Evolutionary conservation across 345 rosid species (phyloP), one percentile per base, ranked within the genome.

Genomic region (Cardiospermum halicacabum): DNA sequence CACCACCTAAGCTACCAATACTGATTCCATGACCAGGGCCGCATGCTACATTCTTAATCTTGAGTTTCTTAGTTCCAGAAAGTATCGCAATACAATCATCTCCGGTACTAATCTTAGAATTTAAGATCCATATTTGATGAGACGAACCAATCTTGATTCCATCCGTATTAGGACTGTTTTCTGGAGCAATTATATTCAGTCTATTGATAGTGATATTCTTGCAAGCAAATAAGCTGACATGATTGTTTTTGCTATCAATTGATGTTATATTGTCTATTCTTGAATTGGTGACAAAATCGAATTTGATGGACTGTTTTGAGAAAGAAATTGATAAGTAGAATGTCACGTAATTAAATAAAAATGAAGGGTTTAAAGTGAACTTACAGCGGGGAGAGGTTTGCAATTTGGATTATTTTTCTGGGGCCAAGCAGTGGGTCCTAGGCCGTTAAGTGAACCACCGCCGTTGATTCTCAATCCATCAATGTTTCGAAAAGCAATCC

Each of bases 91-190:
- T 66, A 58, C 91, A 88, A 28, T 88, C 91, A 18, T 85, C 94
- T 12, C 94, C 85, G 9, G 91, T 83, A 13, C 58, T 73, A 4
- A 88, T 81, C 25, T 7, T 36, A 0, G 84, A 78, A 31, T 78
- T 66, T 3, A 62, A 58, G 37, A 85, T 45, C 9, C 9, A 10
- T 4, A 34, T 34, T 0, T 60, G 48, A 6, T 68, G 67, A 9
- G 86, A 81, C 12, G 56, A 48, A 4, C 64, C 79, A 0, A 87
- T 66, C 27, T 85, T 81, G 59, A 83, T 80, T 42, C 88, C 94
- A 56, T 83, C 87, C 0, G 91, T 87, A 73, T 87, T 87, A 0
- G 87, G 94, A 55, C 94, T 87, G 19, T 77, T 53, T 0, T n/a
- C 53, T 3, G 91, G 87, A 15, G 91, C 87, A 6, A 34, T 25